phyloP scores from a whole-genome alignment of 768 basidiomycete species.

The Lepiota venenata region DNA sequence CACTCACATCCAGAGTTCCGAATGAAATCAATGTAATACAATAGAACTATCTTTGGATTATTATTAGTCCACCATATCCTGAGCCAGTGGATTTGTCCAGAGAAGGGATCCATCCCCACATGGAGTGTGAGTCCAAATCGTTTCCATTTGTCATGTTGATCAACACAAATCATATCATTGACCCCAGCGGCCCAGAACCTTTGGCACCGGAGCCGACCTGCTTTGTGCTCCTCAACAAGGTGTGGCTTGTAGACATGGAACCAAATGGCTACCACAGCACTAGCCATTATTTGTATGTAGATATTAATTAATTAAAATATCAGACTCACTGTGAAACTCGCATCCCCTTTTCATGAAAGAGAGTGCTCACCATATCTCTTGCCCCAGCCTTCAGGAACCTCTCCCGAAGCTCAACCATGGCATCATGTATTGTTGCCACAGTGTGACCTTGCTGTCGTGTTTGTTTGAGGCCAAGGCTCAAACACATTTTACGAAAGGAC shows the following conservation, averaged over 20 bases:
- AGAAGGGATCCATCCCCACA: slow-evolving; percentile 31
- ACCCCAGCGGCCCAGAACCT: slow-evolving; percentile 38
- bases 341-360: neutral
- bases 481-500: neutral
- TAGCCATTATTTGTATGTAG: neutral
- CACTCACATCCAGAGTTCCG: too few species aligned
- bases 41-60: too few species aligned
- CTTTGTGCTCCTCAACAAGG: slow-evolving; percentile 16
- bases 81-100: too few species aligned
- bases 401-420: neutral
- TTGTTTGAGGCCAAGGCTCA: neutral
- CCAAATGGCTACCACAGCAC: neutral
- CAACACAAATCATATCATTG: slow-evolving; percentile 31
- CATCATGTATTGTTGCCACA: neutral
- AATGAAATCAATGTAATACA: too few species aligned
- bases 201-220: slow-evolving; percentile 20
- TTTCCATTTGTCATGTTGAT: slow-evolving; percentile 49
- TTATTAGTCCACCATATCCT: too few species aligned
- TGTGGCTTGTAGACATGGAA: slow-evolving; percentile 11
- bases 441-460: neutral
- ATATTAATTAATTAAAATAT: neutral
- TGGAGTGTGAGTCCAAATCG: slow-evolving; percentile 34
- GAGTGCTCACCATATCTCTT: neutral
- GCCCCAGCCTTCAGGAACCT: neutral
- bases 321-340: neutral